Conservation (phyloP, 768 basidiomycete species). For the Goffeauzyma gilvescens region DNA sequence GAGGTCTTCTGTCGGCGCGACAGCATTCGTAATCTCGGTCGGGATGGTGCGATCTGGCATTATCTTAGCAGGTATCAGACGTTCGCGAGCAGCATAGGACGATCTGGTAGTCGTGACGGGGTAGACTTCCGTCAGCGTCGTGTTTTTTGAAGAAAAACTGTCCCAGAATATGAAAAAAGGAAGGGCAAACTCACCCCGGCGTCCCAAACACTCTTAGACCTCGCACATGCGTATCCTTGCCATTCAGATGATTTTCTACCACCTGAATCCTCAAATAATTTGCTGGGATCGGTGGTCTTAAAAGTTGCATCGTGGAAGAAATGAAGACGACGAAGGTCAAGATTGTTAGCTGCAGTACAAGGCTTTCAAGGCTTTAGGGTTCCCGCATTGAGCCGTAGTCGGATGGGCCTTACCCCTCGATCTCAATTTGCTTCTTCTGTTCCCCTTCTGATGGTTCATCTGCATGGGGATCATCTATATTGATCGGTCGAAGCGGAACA, state of each 20-base stretch:
- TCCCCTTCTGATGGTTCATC: constrained; percentile 63
- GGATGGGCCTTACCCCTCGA: background rate
- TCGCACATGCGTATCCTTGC: constrained; percentile 94
- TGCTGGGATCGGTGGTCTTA: constrained; percentile 66
- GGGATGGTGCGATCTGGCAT: background rate
- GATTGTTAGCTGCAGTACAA: no score
- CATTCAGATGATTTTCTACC: constrained; percentile 87
- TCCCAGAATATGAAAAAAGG: background rate
- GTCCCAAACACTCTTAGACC: constrained; percentile 76
- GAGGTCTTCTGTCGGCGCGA: background rate
- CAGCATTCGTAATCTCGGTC: background rate
- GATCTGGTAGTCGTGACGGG: background rate
- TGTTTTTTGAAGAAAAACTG: background rate
- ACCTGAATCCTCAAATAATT: constrained; percentile 82
- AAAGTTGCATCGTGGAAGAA: no score
- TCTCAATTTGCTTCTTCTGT: constrained; percentile 44
- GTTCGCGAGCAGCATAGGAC: background rate
- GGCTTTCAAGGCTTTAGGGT: no score
- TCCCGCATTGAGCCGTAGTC: no score
- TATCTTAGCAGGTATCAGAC: background rate
- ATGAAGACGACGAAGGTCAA: no score
- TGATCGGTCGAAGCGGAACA: constrained; percentile 23
- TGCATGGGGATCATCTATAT: constrained; percentile 10
- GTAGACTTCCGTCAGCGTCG: background rate
- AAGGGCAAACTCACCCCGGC: constrained; percentile 42